phyloP scores from a whole-genome alignment of 768 basidiomycete species.

The Calocera cornea region DNA sequence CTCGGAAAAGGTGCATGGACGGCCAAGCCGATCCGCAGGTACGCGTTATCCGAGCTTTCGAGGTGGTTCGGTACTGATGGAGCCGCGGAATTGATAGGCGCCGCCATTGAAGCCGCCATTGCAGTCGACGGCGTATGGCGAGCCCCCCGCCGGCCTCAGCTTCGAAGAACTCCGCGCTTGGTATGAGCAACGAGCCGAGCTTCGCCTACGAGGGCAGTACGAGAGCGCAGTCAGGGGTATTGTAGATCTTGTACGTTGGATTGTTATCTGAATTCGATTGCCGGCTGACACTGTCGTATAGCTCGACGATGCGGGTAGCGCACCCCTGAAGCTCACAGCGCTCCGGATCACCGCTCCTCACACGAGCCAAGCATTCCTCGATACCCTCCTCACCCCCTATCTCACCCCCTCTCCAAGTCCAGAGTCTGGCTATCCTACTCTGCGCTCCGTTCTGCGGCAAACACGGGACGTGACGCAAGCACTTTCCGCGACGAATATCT shows the following conservation, averaged over 20 bases:
- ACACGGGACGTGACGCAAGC: conserved; percentile 51
- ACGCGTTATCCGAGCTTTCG: not conserved
- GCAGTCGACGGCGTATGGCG: conserved; percentile 3
- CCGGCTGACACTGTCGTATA: conserved; percentile 19
- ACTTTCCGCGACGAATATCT: conserved; percentile 65
- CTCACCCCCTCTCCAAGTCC: conserved; percentile 22
- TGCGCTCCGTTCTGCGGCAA: conserved; percentile 57
- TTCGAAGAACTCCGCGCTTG: conserved; percentile 48
- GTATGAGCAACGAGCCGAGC: conserved; percentile 60
- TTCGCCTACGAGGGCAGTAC: conserved; percentile 62
- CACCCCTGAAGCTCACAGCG: conserved; percentile 53
- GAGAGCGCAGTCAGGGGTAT: conserved; percentile 53
- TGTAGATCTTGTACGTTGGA: conserved; percentile 42
- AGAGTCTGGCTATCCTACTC: conserved; percentile 27
- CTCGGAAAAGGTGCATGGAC: not conserved
- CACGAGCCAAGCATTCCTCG: conserved; percentile 71
- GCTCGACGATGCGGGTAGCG: conserved; percentile 54
- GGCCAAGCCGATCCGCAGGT: not conserved
- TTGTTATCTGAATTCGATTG: not conserved
- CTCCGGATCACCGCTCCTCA: conserved; percentile 66
- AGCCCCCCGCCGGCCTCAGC: conserved; percentile 25
- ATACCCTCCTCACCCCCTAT: conserved; percentile 59
- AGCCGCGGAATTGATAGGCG: not conserved
- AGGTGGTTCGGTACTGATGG: not conserved
- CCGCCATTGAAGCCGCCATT: conserved; percentile 1